Base-by-base conservation (phyloP, 75 land plant genomes). In the Pinus albicaulis region DNA sequence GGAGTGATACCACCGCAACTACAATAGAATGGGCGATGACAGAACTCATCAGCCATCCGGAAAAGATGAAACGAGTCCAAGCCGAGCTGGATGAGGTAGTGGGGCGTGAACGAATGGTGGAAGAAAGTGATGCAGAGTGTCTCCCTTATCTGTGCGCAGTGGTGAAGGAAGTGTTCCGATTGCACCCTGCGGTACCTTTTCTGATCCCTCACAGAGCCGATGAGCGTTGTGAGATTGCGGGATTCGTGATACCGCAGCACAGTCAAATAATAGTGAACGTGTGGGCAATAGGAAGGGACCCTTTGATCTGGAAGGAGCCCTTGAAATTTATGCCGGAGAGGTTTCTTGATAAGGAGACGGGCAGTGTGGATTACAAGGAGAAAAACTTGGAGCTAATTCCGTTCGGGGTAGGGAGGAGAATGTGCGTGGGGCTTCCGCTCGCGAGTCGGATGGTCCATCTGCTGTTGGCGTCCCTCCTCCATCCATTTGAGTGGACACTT, bases 101-200 rank as follows among this genome's bases (percentile, higher is more conserved):
- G 17, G 89, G 89, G 1, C 75, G 74, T 2, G 59, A 81, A 44
- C 80, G 94, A 38, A 58, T 65, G 36, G 86, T 92, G 14, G 76
- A 85, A 70, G 94, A 89, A 71, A 7, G 57, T 19, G 93, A 91
- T 71, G 55, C 89, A 55, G 87, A 86, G 15, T 84, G 79, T 56
- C 85, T 90, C 13, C 81, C 86, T 25, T 82, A 79, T 75, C 69
- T 92, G 61, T 79, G 80, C 28, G 89, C 92, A 71, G 57, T 89
- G 5, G 38, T 89, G 70, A 92, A 92, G 75, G 92, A 92, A 75
- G 79, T 79, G 56, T 86, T 92, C 77, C 85, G 92, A 5, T 76
- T 92, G 80, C 94, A 92, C 82, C 94, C 94, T 0, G 79, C 94
- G 8, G 84, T 86, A 11, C 90, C 94, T 0, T 83, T 92, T 56